A percentile compares a stretch with the other conserved stretches of the same genome.
Conservation (phyloP, 805 yeast genomes). For the Yarrowia yakushimensis region DNA sequence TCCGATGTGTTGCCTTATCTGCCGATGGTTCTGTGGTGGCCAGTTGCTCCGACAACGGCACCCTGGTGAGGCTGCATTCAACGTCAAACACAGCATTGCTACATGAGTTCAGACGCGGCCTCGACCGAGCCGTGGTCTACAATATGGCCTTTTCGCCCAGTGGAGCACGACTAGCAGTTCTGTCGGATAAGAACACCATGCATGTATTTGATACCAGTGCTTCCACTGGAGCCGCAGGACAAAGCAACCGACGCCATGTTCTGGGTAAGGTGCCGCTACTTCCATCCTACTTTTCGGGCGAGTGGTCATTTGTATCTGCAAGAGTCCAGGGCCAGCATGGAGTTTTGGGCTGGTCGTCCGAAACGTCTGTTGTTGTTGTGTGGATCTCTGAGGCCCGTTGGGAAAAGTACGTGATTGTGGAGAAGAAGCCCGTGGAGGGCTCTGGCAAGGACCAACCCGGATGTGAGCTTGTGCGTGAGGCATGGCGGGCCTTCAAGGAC, state of each 20-base stretch:
- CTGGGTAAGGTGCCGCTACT: conserved; percentile 62
- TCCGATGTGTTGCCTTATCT: conserved; percentile 62
- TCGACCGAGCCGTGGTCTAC: conserved; percentile 77
- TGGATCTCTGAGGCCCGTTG: conserved; percentile 69
- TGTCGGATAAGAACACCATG: conserved; percentile 84
- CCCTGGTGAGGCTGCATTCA: conserved; percentile 71
- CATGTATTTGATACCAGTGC: conserved; percentile 68
- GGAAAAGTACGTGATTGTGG: conserved; percentile 79
- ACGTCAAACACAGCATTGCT: conserved; percentile 63
- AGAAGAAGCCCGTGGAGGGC: conserved; percentile 40
- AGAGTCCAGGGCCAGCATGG: conserved; percentile 50
- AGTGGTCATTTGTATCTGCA: conserved; percentile 82
- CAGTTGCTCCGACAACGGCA: conserved; percentile 78
- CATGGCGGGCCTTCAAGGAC: conserved; percentile 62
- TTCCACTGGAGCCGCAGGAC: conserved; percentile 28
- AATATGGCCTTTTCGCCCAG: conserved; percentile 81
- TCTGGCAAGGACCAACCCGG: conserved; percentile 34
- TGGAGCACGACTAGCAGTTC: conserved; percentile 72
- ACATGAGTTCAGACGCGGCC: conserved; percentile 85
- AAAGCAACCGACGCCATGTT: conserved; percentile 54
- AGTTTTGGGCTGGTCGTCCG: conserved; percentile 70
- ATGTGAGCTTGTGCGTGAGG: conserved; percentile 62
- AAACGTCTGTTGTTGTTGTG: conserved; percentile 65
- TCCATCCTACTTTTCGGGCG: conserved; percentile 72
- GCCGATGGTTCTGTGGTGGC: conserved; percentile 67